Evolutionary conservation across 163 green algal genomes (phyloP), one percentile per base, ranked within the genome.

Genomic region (Chlamydomonas reinhardtii): DNA sequence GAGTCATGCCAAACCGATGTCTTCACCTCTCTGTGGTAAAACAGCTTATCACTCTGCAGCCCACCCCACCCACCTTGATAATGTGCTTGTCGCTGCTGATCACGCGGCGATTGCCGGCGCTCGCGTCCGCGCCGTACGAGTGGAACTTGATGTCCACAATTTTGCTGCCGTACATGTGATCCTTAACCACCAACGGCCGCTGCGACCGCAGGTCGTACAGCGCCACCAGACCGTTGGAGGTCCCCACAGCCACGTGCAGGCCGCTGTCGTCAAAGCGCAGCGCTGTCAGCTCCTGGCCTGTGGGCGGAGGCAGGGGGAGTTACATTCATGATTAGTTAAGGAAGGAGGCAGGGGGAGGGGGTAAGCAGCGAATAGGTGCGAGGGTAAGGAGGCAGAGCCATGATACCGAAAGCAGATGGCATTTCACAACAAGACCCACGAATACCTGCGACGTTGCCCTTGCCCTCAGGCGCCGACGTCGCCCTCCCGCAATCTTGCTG

Each of bases 81-180:
- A 98, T 97, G 78, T 98, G 95, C n/a, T 82, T 94, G 91, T 99
- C 98, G 9, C 96, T 87, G 34, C 92, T 97, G 14, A 99, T 93
- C 48, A 99, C 85, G 22, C 88, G 37, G 27, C 76, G 74, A 43
- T 52, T 82, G 25, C 19, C 0, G 16, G 78, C 68, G 0, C 24
- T 4, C n/a, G 79, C 35, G 29, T 91, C 87, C 16, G 76, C 87
- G n/a, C 82, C 82, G 17, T 85, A 72, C 34, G 74, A 70, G 88
- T 99, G 96, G 91, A 97, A 99, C 88, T 98, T 98, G 92, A 99
- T 96, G 94, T 98, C 94, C 34, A 95, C 76, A 64, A 99, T 99
- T 32, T 84, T 72, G 81, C 61, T 80, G 76, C 92, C 92, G 84
- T 95, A 95, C 96, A 99, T 98, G 93, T 99, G 98, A 88, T 99